Base-by-base conservation (phyloP, 805 yeast genomes). In the Monosporozyma yasuniensis region DNA sequence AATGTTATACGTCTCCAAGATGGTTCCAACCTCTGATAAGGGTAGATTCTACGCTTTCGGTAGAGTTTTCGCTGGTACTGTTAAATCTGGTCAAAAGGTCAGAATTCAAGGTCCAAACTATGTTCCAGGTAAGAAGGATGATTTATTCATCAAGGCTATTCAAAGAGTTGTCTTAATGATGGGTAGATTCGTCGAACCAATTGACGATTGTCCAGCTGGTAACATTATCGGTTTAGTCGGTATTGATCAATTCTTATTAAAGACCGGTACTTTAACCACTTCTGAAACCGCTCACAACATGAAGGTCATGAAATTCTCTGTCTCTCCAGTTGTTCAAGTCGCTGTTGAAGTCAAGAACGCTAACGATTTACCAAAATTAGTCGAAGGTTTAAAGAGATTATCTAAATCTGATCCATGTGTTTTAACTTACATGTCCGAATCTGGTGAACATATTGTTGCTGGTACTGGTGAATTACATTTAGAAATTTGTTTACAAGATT, bases 1-100 rank as follows among this genome's bases (percentile, higher is more conserved):
- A 72, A 91, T 91, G 99, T 83, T 91, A 72, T 91, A 91, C 89
- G 93, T 91, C 71, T 93, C 98, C 78, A 91, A 91, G 96, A 91
- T 91, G 99, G 98, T 91, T 65, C 99, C 99, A 77, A 91, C 99
- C 73, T 91, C 98, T 66, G 99, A 91, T 78, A 93, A 91, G 83
- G 99, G 99, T 84, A 89, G 99, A 81, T 91, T 91, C 96, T 91
- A 89, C 85, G 99, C 99, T 72, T 93, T 91, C 80, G 99, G 99
- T 78, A 93, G 99, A 83, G 98, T 91, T 73, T 91, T 91, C 81
- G 87, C 98, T 66, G 99, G 99, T 89, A 91, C 98, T 70, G 97
- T 93, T 70, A 87, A 78, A 75, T 87, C 96, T 68, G 99, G 99
- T 78, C 88, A 84, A 83, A 91, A 91, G 87, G 96, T 91, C 71